Evolutionary conservation across 2,329 filamentous ascomycete genomes (phyloP).

Genomic region (Microcera coccophila): DNA sequence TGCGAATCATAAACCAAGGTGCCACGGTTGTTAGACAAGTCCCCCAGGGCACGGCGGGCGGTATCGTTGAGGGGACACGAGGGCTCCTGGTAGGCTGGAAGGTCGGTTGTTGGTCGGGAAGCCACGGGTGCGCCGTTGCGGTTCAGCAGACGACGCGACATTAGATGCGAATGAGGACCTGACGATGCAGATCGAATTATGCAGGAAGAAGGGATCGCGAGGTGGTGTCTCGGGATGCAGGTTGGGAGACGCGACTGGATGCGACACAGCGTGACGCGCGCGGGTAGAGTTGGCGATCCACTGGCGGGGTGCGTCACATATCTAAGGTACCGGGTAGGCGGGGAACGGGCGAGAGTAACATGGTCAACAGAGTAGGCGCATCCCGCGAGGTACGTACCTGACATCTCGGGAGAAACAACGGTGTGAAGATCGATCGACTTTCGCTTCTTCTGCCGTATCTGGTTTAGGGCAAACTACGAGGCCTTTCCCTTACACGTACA

Average conservation of each 20-base stretch:
- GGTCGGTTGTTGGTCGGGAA: conserved; percentile 23
- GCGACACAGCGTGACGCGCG: not conserved
- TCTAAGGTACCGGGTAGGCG: not conserved
- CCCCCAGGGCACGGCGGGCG: conserved; percentile 38
- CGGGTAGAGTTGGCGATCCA: not conserved
- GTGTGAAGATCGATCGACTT: too few species aligned
- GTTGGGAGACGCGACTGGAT: not conserved
- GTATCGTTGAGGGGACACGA: conserved; percentile 41
- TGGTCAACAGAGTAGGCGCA: too few species aligned
- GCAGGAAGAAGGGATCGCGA: not conserved
- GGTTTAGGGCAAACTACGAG: too few species aligned
- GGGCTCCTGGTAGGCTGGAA: conserved; percentile 51
- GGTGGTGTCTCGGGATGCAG: not conserved
- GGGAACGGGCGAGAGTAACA: too few species aligned
- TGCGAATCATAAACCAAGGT: conserved; percentile 44
- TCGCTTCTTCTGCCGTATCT: too few species aligned
- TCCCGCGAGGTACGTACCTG: too few species aligned
- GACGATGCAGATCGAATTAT: not conserved
- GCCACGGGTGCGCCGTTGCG: conserved; percentile 17
- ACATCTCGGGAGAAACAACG: too few species aligned
- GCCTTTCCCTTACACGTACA: too few species aligned
- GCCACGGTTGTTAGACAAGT: conserved; percentile 41
- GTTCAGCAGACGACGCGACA: conserved; percentile 34
- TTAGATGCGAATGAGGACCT: conserved; percentile 8
- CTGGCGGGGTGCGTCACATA: not conserved